phyloP scores from a whole-genome alignment of 176 grass and related monocot genomes.

The Bromus sterilis region DNA sequence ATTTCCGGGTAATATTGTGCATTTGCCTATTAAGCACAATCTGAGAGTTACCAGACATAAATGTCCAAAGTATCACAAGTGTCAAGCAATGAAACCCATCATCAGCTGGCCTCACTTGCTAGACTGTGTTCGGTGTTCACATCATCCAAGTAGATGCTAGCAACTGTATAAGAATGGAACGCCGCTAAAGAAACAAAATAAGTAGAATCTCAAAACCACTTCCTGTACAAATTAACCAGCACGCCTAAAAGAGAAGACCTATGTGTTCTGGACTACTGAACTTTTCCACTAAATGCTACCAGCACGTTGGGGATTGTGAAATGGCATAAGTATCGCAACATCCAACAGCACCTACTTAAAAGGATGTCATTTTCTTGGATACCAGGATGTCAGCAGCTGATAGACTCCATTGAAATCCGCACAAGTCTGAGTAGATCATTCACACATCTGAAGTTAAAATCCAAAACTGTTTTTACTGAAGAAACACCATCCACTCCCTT shows the following conservation, averaged over 20 bases:
- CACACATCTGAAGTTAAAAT: constrained; percentile 91
- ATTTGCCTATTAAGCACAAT: constrained; percentile 7
- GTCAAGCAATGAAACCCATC: constrained; percentile 12
- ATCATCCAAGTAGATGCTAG: constrained; percentile 28
- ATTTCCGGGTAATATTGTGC: constrained; percentile 6
- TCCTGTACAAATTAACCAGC: constrained; percentile 37
- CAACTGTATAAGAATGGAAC: constrained; percentile 3
- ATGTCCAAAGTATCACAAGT: neutral
- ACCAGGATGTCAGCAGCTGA: constrained; percentile 44
- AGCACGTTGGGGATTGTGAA: neutral
- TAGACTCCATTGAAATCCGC: constrained; percentile 84
- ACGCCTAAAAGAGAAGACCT: constrained; percentile 6
- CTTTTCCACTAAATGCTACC: constrained; percentile 17
- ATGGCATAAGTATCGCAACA: constrained; percentile 1
- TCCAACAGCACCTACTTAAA: neutral
- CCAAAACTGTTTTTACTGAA: constrained; percentile 78
- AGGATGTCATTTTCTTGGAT: constrained; percentile 6
- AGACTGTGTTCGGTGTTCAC: neutral
- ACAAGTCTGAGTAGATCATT: constrained; percentile 79
- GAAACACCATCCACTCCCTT: constrained; percentile 45
- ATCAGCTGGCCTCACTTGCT: constrained; percentile 8
- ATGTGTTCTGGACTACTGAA: constrained; percentile 7
- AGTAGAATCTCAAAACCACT: constrained; percentile 4
- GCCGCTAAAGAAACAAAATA: constrained; percentile 2
- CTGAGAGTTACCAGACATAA: neutral